A percentile compares a stretch with the other conserved stretches of the same genome.
Evolutionary conservation across 202 grass and related monocot species (phyloP).

Genomic region (Setaria italica): DNA sequence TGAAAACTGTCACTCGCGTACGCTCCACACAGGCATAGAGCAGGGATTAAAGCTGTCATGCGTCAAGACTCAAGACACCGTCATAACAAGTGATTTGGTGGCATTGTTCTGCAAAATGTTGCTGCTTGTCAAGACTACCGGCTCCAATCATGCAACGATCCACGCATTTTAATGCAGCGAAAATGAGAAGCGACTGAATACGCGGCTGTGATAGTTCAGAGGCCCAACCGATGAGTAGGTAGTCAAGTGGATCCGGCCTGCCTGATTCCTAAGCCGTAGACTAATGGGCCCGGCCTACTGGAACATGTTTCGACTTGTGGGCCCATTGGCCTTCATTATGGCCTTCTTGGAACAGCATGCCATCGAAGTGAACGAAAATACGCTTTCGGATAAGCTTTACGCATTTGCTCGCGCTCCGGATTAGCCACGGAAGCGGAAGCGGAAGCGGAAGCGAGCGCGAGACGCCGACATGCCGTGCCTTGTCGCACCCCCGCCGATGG

Average conservation of each 20-base stretch:
- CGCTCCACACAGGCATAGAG: too few species aligned
- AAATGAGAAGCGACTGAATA: too few species aligned
- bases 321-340: background rate
- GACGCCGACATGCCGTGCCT: slow-evolving; percentile 44
- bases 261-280: too few species aligned
- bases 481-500: slow-evolving; percentile 17
- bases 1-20: background rate
- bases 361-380: accelerated
- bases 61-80: background rate
- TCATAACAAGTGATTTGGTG: background rate
- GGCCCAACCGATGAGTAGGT: too few species aligned
- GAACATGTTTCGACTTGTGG: too few species aligned
- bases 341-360: background rate
- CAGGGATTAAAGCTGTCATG: background rate
- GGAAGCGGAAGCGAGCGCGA: background rate
- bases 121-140: too few species aligned
- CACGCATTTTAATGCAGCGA: too few species aligned
- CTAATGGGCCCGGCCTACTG: too few species aligned
- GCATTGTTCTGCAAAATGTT: background rate
- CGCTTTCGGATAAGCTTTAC: background rate
- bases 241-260: too few species aligned
- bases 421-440: background rate
- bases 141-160: too few species aligned
- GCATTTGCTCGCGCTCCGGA: background rate
- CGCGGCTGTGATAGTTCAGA: too few species aligned